Evolutionary conservation across 306 rosid genomes (phyloP), one percentile per base, ranked within the genome.

Genomic region (Prunus padus): DNA sequence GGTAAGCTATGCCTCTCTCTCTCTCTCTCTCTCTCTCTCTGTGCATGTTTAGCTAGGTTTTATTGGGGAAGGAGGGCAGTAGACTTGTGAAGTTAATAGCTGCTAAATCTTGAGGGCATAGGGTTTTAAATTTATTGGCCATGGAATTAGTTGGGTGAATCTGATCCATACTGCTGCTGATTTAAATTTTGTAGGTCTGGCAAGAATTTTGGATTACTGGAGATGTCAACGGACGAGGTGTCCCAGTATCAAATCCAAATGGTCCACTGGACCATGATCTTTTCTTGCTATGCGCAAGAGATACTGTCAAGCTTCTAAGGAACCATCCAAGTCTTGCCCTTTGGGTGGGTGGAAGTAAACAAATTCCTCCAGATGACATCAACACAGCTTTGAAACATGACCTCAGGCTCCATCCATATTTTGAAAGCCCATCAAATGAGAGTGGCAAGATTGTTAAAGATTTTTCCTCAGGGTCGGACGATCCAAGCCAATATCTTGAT

Each of bases 151-250:
- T 44, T 37, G 63, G 57, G 63, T 26, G 20, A 78, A 82, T 70
- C 64, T 71, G 78, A 71, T 78, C 67, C 69, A 25, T 69, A 45
- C 20, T 76, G 60, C 60, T 78, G 69, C 31, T 77, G 77, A 49
- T 77, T 49, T 67, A 65, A 56, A 61, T 82, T 52, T 86, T 84
- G 72, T 72, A 91, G 98, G 98, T 93, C 65, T 94, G 98, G 97
- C 96, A 94, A 83, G 98, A 94, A 81, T 94, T 94, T 85, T 94
- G 97, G 98, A 94, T 94, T 73, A 94, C 98, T 76, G 97, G 98
- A 76, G 98, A 94, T 57, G 91, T 87, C 22, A 97, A 91, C 30
- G 93, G 98, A 74, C 96, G 96, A 19, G 98, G 98, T 69, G 84
- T 2, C 57, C 96, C 98, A 0, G 73, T 85, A 52, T 94, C 97